These are phyloP conservation scores for Nannochloris sp. DNA, from an alignment of 139 green algal species.

Conservation along the genomic window DNA sequence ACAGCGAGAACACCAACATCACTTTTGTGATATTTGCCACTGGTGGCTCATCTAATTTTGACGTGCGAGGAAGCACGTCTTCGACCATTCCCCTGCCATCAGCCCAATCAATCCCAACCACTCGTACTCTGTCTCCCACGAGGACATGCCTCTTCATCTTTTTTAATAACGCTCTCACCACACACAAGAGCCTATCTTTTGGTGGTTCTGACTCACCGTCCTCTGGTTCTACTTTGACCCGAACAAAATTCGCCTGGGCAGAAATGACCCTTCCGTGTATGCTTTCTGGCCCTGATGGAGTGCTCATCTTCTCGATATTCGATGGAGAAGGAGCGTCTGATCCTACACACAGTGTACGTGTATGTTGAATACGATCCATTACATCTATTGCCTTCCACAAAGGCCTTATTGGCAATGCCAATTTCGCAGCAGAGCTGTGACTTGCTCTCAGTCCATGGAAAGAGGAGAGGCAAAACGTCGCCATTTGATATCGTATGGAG, in stretches of 20 bases:
- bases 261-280: conserved; percentile 55
- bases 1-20: conserved; percentile 79
- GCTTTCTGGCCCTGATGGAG: background rate
- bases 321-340: no score
- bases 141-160: conserved; percentile 83
- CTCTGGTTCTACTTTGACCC: conserved; percentile 35
- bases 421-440: no score
- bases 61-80: conserved; percentile 54
- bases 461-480: no score
- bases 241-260: conserved; percentile 72
- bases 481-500: no score
- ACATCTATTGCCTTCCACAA: no score
- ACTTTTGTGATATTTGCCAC: conserved; percentile 92
- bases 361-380: no score
- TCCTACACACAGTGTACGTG: no score
- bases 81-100: conserved; percentile 57
- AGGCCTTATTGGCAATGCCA: no score
- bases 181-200: conserved; percentile 70
- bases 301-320: no score
- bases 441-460: no score
- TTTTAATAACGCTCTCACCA: conserved; percentile 71
- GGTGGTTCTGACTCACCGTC: background rate
- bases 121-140: conserved; percentile 75
- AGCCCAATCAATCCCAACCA: conserved; percentile 74
- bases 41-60: conserved; percentile 61